These are phyloP conservation scores for Cryphonectria carpinicola DNA, from an alignment of 2,329 filamentous ascomycete species.

Conservation along the genomic window DNA sequence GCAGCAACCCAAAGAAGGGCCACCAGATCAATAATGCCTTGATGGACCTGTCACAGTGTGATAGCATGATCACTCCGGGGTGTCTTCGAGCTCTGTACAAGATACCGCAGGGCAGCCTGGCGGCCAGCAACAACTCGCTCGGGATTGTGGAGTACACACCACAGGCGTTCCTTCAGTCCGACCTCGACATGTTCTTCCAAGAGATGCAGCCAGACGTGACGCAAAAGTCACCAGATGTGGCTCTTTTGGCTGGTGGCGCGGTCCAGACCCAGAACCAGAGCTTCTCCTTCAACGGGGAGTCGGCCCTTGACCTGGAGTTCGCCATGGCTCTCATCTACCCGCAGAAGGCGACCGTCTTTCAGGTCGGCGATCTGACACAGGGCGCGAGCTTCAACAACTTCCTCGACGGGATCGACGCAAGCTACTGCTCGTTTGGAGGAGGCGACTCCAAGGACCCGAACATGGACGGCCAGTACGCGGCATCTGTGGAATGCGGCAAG, in stretches of 20 bases:
- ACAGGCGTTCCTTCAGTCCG: conserved; percentile 55
- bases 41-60: conserved; percentile 47
- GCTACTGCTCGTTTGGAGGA: conserved; percentile 49
- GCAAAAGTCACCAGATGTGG: conserved; percentile 43
- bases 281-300: conserved; percentile 45
- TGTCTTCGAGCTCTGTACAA: conserved; percentile 57
- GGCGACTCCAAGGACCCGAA: conserved; percentile 44
- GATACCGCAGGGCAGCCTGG: conserved; percentile 44
- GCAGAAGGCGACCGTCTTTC: conserved; percentile 54
- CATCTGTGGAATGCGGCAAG: conserved; percentile 49
- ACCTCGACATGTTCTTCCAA: conserved; percentile 53
- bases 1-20: conserved; percentile 39
- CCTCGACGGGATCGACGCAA: conserved; percentile 48
- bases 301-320: conserved; percentile 42
- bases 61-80: conserved; percentile 58
- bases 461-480: conserved; percentile 42
- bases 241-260: conserved; percentile 41
- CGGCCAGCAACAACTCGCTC: conserved; percentile 49
- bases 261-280: conserved; percentile 41
- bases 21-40: conserved; percentile 37
- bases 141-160: conserved; percentile 60
- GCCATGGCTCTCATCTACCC: conserved; percentile 56
- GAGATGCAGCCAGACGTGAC: conserved; percentile 47
- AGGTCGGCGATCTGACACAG: conserved; percentile 43
- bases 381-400: conserved; percentile 35